Conservation (phyloP, 768 basidiomycete species). For the Amanita molliuscula region DNA sequence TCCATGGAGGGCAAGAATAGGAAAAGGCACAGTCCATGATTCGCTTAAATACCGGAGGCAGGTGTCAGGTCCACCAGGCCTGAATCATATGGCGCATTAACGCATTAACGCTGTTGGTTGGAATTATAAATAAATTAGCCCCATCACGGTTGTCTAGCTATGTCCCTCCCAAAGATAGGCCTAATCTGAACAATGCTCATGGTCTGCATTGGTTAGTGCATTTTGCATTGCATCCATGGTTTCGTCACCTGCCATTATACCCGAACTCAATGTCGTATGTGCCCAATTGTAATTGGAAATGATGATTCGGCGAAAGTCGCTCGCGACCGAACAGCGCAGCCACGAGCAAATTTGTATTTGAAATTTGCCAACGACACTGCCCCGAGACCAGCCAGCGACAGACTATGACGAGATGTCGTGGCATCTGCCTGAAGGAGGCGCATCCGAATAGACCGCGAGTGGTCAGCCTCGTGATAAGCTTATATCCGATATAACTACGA, state of each 20-base stretch:
- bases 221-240: no score
- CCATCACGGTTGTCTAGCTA: not conserved
- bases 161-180: not conserved
- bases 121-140: not conserved
- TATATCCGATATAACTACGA: not conserved
- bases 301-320: no score
- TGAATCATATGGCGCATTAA: not conserved
- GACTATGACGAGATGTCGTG: not conserved
- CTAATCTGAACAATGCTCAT: not conserved
- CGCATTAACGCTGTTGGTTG: not conserved
- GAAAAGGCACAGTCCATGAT: not conserved
- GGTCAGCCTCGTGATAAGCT: not conserved
- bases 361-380: no score
- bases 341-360: no score
- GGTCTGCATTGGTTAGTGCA: no score
- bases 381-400: no score
- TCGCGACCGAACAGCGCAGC: no score
- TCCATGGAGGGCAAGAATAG: not conserved
- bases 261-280: no score
- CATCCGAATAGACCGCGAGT: not conserved
- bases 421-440: not conserved
- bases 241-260: no score
- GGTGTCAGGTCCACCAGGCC: slow-evolving; percentile 5
- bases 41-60: not conserved
- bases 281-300: no score